Evolutionary conservation across 2,329 filamentous ascomycete species (phyloP), one percentile per base, ranked within the genome.

Genomic region (Fonsecaea pugnacius): DNA sequence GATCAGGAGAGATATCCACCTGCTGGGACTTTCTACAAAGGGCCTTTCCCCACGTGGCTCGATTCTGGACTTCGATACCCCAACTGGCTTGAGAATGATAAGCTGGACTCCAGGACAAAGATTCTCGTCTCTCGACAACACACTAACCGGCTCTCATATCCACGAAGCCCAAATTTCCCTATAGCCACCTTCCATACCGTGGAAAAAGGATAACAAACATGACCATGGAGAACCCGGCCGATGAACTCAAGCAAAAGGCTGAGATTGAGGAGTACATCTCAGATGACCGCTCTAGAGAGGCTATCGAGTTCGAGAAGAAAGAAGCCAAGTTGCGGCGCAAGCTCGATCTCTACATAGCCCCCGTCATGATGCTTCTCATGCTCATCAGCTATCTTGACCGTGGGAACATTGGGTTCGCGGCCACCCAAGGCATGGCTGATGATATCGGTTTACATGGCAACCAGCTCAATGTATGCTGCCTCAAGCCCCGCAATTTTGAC

Each of bases 351-450:
- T 69, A 57, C 51, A 67, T 69, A 24, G 67, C 67, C 4, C 76
- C 91, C 0, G 95, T 96, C 73, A 84, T 96, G 69, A 89, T 91
- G 14, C 74, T 94, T 63, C 82, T 96, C 16, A 96, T 94, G 75
- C 85, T 96, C 81, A 81, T 96, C 66, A 89, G 88, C 67, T 96
- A 96, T 74, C 77, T 96, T 69, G 92, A 96, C 75, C 84, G 92
- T 70, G 93, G 91, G 83, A 83, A 85, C 72, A 84, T 85, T 68
- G 85, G 85, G 50, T 88, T 88, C 73, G 85, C 85, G 18, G 82
- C 82, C 63, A 83, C 87, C 52, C 85, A 85, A 14, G 85, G 86
- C 14, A 75, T 88, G 12, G 75, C 77, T 35, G 73, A 76, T 43
- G 80, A 79, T 63, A 81, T 83, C 53, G 71, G 74, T 24, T 76